Conservation (phyloP, 805 yeast genomes). For the Sugiyamaella qingdaonensis region DNA sequence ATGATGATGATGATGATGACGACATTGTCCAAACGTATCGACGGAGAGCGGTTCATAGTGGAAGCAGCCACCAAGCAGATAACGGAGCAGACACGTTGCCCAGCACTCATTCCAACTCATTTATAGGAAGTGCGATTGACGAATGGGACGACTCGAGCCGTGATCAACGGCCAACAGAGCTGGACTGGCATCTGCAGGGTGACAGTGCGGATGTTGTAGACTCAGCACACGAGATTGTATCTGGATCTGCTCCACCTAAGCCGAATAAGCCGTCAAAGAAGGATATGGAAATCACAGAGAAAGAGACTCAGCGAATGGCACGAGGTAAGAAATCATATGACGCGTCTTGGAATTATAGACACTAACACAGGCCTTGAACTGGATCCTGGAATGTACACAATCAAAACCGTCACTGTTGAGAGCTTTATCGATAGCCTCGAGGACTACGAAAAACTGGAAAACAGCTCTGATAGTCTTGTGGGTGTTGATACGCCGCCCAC, state of each 20-base stretch:
- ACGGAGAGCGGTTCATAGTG: background rate
- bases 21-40: background rate
- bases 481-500: constrained; percentile 14
- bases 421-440: constrained; percentile 13
- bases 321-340: constrained; percentile 7
- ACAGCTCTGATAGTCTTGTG: constrained; percentile 3
- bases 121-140: background rate
- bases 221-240: background rate
- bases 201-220: background rate
- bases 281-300: constrained; percentile 20
- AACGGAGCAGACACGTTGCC: background rate
- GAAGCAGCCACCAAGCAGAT: too few species aligned
- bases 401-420: constrained; percentile 14
- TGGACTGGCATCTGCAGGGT: background rate
- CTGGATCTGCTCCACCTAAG: background rate
- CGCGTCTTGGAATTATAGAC: background rate
- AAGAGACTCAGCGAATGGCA: constrained; percentile 22
- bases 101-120: background rate
- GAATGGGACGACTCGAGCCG: background rate
- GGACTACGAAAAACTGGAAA: constrained; percentile 8
- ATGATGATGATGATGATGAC: background rate
- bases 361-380: constrained; percentile 16
- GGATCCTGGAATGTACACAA: constrained; percentile 23
- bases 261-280: constrained; percentile 19
- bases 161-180: background rate